phyloP scores from a whole-genome alignment of 2,329 filamentous ascomycete genomes.

The Aspergillus candidus region DNA sequence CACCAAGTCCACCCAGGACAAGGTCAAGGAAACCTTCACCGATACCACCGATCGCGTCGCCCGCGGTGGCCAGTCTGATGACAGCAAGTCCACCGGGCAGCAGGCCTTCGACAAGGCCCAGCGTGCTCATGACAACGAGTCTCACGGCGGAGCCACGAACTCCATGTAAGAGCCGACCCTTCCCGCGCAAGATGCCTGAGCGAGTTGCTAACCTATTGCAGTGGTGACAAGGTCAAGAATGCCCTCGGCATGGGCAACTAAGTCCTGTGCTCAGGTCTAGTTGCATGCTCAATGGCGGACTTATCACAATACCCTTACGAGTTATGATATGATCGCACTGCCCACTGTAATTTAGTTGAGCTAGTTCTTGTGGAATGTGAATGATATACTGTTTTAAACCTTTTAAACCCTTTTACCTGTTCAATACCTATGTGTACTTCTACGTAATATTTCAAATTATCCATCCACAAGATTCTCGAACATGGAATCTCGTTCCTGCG shows the following conservation, averaged over 20 bases:
- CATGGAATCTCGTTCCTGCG: constrained; percentile 60
- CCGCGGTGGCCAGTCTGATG: constrained; percentile 48
- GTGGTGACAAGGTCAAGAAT: constrained; percentile 41
- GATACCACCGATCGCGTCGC: constrained; percentile 51
- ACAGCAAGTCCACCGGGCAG: constrained; percentile 51
- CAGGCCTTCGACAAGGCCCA: constrained; percentile 46
- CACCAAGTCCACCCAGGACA: constrained; percentile 56
- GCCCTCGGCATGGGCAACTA: constrained; percentile 35
- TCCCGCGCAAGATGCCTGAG: not conserved
- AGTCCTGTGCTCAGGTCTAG: constrained; percentile 1
- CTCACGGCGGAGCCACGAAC: constrained; percentile 33
- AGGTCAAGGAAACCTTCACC: constrained; percentile 52
- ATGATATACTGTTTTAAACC: no score
- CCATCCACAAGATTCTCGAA: constrained; percentile 66
- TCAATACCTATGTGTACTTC: no score
- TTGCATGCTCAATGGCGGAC: not conserved
- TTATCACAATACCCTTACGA: constrained; percentile 17
- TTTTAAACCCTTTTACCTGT: no score
- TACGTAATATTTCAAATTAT: not conserved
- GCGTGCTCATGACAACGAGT: constrained; percentile 39
- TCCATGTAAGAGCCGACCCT: constrained; percentile 33
- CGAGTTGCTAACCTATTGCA: constrained; percentile 14
- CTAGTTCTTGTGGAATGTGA: not conserved
- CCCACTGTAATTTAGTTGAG: no score
- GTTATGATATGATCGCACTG: constrained; percentile 18